phyloP scores from a whole-genome alignment of 495 filamentous ascomycete species.

The Neurospora hispaniola region DNA sequence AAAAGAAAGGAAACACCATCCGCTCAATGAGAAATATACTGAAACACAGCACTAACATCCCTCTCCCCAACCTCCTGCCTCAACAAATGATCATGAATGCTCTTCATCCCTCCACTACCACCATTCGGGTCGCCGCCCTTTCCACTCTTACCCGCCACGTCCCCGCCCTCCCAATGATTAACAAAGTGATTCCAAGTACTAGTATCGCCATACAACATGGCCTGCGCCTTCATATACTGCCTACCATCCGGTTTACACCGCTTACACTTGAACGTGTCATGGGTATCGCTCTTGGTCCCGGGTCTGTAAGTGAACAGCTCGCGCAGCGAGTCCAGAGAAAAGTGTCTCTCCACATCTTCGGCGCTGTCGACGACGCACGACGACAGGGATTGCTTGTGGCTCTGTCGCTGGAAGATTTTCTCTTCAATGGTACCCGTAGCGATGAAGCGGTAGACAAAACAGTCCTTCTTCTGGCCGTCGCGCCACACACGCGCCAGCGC shows the following conservation, averaged over 20 bases:
- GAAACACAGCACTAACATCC: slow-evolving; percentile 89
- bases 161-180: slow-evolving; percentile 37
- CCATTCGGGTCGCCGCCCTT: neutral
- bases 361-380: slow-evolving; percentile 96
- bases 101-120: slow-evolving; percentile 40
- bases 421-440: slow-evolving; percentile 97
- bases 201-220: slow-evolving; percentile 95
- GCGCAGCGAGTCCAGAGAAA: slow-evolving; percentile 74
- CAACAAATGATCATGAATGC: slow-evolving; percentile 85
- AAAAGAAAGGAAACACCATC: neutral
- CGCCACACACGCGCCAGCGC: slow-evolving; percentile 96
- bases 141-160: neutral
- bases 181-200: slow-evolving; percentile 98
- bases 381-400: slow-evolving; percentile 92
- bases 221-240: slow-evolving; percentile 79
- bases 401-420: slow-evolving; percentile 98
- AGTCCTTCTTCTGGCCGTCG: slow-evolving; percentile 98
- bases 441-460: slow-evolving; percentile 98
- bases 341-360: slow-evolving; percentile 95
- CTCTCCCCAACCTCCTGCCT: slow-evolving; percentile 72
- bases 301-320: slow-evolving; percentile 90
- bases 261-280: slow-evolving; percentile 99
- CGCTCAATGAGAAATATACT: slow-evolving; percentile 83
- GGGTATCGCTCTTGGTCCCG: slow-evolving; percentile 80
- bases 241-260: slow-evolving; percentile 77